Conservation (phyloP, 1,139 yeast species). For the Meyerozyma carpophila region DNA sequence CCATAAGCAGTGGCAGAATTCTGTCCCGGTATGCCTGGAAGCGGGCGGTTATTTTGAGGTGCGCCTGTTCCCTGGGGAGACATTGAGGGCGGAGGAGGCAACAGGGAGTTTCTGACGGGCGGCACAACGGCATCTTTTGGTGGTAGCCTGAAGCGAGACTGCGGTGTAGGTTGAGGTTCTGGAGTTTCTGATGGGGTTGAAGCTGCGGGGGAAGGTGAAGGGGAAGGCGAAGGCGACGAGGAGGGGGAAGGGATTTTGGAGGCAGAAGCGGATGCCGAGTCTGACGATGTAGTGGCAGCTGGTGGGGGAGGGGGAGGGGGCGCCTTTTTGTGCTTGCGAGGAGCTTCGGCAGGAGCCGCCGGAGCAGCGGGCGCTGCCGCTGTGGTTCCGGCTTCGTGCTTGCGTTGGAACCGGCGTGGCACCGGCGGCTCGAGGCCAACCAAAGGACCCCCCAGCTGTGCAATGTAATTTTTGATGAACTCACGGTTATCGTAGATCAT, state of each 20-base stretch:
- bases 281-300: slow-evolving; percentile 4
- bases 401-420: slow-evolving; percentile 52
- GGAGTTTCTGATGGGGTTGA: not conserved
- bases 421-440: slow-evolving; percentile 85
- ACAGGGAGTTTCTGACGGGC: slow-evolving; percentile 28
- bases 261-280: slow-evolving; percentile 4
- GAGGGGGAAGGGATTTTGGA: slow-evolving; percentile 5
- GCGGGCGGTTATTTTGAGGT: slow-evolving; percentile 3
- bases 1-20: not conserved
- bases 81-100: slow-evolving; percentile 11
- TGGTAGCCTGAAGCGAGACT: slow-evolving; percentile 13
- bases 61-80: slow-evolving; percentile 1
- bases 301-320: slow-evolving; percentile 48
- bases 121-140: slow-evolving; percentile 22
- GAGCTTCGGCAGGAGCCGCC: slow-evolving; percentile 7
- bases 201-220: slow-evolving; percentile 2
- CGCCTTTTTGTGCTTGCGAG: slow-evolving; percentile 28
- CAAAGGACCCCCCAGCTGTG: slow-evolving; percentile 76
- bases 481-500: slow-evolving; percentile 86
- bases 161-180: slow-evolving; percentile 6
- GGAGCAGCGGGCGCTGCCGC: slow-evolving; percentile 2
- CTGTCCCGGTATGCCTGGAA: slow-evolving; percentile 4
- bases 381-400: slow-evolving; percentile 8
- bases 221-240: slow-evolving; percentile 5
- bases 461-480: slow-evolving; percentile 72